phyloP scores from a whole-genome alignment of 768 basidiomycete genomes.

The Lactarius sanguifluus region DNA sequence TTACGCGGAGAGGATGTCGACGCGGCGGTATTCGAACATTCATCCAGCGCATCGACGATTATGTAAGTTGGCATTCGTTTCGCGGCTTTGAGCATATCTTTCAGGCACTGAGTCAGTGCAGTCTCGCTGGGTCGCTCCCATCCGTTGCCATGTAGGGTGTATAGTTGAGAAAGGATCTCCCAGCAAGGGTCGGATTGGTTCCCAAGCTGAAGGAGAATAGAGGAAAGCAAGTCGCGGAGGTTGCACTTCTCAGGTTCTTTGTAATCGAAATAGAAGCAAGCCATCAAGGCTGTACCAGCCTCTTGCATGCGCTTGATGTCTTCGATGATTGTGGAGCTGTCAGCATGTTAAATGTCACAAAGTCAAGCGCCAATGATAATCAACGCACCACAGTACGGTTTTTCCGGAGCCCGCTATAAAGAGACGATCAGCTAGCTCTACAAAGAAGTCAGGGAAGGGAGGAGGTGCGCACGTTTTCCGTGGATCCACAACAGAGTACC shows the following conservation, averaged over 20 bases:
- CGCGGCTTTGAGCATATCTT: constrained; percentile 6
- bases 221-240: constrained; percentile 4
- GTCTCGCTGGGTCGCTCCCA: neutral
- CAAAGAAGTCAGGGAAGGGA: rapidly evolving
- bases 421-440: neutral
- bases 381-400: constrained; percentile 12
- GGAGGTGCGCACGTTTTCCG: neutral
- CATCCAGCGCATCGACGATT: constrained; percentile 21
- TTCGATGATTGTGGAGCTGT: constrained; percentile 11
- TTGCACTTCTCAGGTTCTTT: constrained; percentile 9
- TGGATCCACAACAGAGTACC: constrained; percentile 9
- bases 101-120: constrained; percentile 4
- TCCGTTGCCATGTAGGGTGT: neutral
- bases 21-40: neutral
- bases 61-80: neutral
- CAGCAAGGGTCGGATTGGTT: constrained; percentile 3
- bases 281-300: neutral
- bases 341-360: too few species aligned
- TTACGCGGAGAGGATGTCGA: constrained; percentile 11
- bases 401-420: constrained; percentile 13
- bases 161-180: constrained; percentile 2
- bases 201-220: constrained; percentile 15
- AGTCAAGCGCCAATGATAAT: neutral
- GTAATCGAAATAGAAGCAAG: constrained; percentile 17
- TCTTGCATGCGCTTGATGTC: neutral